Evolutionary conservation across 495 filamentous ascomycete genomes (phyloP).

Genomic region (Monascus purpureus): DNA sequence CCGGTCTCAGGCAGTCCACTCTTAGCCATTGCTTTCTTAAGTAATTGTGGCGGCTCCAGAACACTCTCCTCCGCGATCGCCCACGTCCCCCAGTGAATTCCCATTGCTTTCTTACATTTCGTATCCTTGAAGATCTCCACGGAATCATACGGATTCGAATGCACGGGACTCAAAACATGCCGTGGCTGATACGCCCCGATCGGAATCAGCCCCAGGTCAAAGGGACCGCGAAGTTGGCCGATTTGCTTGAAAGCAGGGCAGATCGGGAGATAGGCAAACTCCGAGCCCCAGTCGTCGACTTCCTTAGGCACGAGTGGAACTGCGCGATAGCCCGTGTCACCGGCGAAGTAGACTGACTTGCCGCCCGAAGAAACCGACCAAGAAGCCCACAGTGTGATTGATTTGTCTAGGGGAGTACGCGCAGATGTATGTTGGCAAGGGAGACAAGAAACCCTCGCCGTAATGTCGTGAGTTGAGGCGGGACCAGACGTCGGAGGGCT

Average conservation of each 20-base stretch:
- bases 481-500: too few relatives aligned
- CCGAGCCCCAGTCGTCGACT: conserved; percentile 49
- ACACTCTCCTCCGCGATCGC: conserved; percentile 62
- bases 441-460: too few relatives aligned
- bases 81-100: conserved; percentile 83
- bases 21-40: conserved; percentile 50
- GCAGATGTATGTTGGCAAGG: too few relatives aligned
- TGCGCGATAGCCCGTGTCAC: conserved; percentile 62
- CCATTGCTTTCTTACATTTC: conserved; percentile 58
- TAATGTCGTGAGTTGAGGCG: too few relatives aligned
- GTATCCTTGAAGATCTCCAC: conserved; percentile 76
- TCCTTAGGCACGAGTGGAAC: conserved; percentile 45
- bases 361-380: too few relatives aligned
- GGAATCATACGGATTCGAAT: conserved; percentile 65
- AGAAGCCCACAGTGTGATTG: too few relatives aligned
- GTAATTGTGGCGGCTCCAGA: conserved; percentile 53
- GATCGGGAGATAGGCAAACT: conserved; percentile 46
- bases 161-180: conserved; percentile 53
- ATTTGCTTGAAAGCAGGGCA: conserved; percentile 72
- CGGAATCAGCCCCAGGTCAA: conserved; percentile 74
- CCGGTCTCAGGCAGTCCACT: conserved; percentile 53
- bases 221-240: conserved; percentile 55
- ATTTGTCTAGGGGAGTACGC: too few relatives aligned
- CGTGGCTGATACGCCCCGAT: conserved; percentile 74
- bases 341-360: too few relatives aligned